Base-by-base conservation (phyloP, 2,329 filamentous ascomycete species). In the Sporothrix humicola region DNA sequence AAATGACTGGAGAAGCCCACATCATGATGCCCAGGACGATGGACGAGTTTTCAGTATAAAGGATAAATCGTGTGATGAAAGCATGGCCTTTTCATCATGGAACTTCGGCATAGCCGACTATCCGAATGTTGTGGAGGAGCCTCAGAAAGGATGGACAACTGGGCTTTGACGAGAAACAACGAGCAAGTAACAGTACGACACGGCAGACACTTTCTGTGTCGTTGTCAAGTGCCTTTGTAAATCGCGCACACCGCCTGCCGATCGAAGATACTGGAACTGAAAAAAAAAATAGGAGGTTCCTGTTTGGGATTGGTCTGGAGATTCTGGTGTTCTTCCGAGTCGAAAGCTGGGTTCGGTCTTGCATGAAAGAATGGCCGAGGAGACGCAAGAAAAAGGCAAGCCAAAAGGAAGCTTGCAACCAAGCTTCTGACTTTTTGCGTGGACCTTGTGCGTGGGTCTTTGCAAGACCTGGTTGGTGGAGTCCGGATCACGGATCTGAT, bases 381-480 rank as follows among this genome's bases (percentile, higher is more conserved):
- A 56, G 10, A 26, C 20, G 20, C 20, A 56, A 17, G 46, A 9
- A 17, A 59, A 1, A 59, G 13, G 56, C 56, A 59, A 37, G 56
- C 56, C 31, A 37, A 37, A 37, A 37, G 31, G 31, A 37, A 37
- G 31, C 31, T 37, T 37, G 31, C 31, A 15, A 17, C 13, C 48
- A 50, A 50, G 48, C 48, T 50, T 50, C 26, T 59, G 26, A 54
- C 52, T 20, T 54, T 26, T 42, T 7, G 26, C 26, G 56, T 59
- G 23, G 56, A 59, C 13, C 4, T 13, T 37, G 56, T 26, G 56
- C 56, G 56, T 59, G 56, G 56, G 26, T 37, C 37, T 26, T 26
- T 59, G 31, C 13, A 59, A 17, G 13, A 44, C 59, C 59, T 65
- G 59, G 59, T 46, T 65, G 37, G 59, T 65, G 59, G 59, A 46